Base-by-base conservation (phyloP, 1,284 basidiomycete species). In the Termitomyces sp. region DNA sequence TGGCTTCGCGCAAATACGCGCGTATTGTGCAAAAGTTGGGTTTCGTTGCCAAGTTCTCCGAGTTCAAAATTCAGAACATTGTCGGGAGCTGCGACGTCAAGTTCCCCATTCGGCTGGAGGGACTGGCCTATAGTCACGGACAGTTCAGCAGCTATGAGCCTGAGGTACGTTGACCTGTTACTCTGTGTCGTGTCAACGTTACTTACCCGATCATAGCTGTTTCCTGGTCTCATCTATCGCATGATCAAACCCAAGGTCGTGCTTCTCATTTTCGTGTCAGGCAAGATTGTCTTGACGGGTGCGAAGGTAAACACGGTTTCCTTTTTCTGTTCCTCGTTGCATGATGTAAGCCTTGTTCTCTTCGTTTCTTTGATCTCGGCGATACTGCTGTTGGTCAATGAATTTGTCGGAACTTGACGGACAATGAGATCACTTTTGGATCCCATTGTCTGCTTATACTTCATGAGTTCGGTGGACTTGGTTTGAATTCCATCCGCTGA, bases 211-310 rank as follows among this genome's bases (percentile, higher is more conserved):
- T n/a, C 15, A 34, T 44, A 98, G 93, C 78, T 99, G 54, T 99
- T 99, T 86, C 97, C 97, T 56, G 96, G 97, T 66, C 82, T 99
- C 45, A 99, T 99, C 70, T 99, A 99, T 70, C 92, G 97, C 65
- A 99, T 99, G 97, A 92, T 98, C 75, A 98, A 99, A 74, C 97
- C 97, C 12, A 99, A 99, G 76, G 97, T 99, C 61, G 97, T 99
- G 52, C 77, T 99, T 34, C 81, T 99, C 55, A 99, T 99, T 69
- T 99, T 99, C 73, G 97, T 99, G 10, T 98, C 94, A 17, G 97
- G 97, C 57, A 99, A 99, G 80, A 98, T 99, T 65, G 96, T 99
- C 58, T 78, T 99, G 67, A 99, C 97, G 15, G 96, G 97, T 71
- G 97, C 96, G 44, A 99, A 99, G 87, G 94, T 94, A 73, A 77